Evolutionary conservation across 305 asterid species (phyloP), one percentile per base, ranked within the genome.

Genomic region (Solanum hybrid): DNA sequence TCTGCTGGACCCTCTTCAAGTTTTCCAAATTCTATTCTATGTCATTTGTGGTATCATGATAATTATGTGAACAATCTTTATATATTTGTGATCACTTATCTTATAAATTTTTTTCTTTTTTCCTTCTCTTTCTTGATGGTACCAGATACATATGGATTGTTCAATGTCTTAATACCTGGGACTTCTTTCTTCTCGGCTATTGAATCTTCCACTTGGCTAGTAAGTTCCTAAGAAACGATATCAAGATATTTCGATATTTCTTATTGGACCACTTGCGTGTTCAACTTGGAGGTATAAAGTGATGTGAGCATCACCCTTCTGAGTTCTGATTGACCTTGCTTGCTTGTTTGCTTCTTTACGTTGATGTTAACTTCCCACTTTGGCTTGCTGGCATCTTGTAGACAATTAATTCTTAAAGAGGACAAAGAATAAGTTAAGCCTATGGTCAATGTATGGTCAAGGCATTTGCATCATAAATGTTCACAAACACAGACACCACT

Each of bases 171-270:
- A 89, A 94, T 94, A 88, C 99, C 99, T 64, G 98, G 96, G 91
- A 86, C 98, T 38, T 93, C 99, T 89, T 92, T 96, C 94, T 97
- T 91, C 93, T 94, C 97, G 24, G 92, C 94, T 42, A 94, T 96
- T 82, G 99, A 97, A 92, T 95, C 98, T 82, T 94, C 96, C 86
- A 88, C 98, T 37, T 96, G 94, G 94, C 94, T 96, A 69, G 99
- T 97, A 94, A 93, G 98, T 95, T 90, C 86, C 26, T 73, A 77
- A 60, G 75, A 31, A 84, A 84, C 32, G 22, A 29, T 56, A 84
- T 26, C 22, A 84, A 84, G 75, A 84, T 84, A 51, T 31, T 84
- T 10, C 17, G 4, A 5, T 84, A 17, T 84, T 84, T 56, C 87
- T 84, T 20, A 5, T 3, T 16, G 27, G 16, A 51, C 42, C 38